A percentile compares a stretch with the other conserved stretches of the same genome.
These are phyloP conservation scores for Eutrema japonicum DNA, from an alignment of 345 rosid genomes.

Conservation along the genomic window DNA sequence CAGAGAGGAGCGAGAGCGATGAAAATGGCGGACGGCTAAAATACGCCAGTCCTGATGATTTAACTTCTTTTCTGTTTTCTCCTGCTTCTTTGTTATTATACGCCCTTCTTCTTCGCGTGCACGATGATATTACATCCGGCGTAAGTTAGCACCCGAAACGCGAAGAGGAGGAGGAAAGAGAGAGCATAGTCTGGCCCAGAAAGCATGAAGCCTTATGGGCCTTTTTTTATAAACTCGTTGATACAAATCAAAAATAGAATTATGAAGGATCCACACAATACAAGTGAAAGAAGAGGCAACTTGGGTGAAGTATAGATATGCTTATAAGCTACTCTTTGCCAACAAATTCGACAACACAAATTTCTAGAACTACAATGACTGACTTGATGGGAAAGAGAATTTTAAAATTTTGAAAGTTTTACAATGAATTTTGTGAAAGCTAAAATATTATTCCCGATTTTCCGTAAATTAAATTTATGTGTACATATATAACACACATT, in stretches of 20 bases:
- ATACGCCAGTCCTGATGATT: slow-evolving; percentile 35
- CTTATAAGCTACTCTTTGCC: slow-evolving; percentile 32
- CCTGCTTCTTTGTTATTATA: background rate
- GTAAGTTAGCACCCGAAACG: slow-evolving; percentile 29
- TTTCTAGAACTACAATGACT: background rate
- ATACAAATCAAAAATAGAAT: background rate
- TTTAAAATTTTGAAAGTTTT: background rate
- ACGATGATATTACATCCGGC: slow-evolving; percentile 34
- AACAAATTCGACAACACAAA: background rate
- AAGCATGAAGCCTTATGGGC: slow-evolving; percentile 22
- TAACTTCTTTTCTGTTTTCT: slow-evolving; percentile 14
- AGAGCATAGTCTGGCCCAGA: slow-evolving; percentile 13
- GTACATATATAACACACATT: background rate
- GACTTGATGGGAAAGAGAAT: background rate
- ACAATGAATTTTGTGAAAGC: background rate
- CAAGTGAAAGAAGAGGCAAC: slow-evolving; percentile 15
- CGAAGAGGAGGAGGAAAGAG: background rate
- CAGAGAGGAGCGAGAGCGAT: slow-evolving; percentile 36
- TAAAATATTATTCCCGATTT: background rate
- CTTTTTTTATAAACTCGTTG: background rate
- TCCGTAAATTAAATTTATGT: background rate
- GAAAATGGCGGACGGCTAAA: slow-evolving; percentile 46
- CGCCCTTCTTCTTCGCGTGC: slow-evolving; percentile 41
- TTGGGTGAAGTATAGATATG: slow-evolving; percentile 7
- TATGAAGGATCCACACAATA: background rate